phyloP scores from a whole-genome alignment of 805 yeast genomes.

The Yamadazyma sp. region DNA sequence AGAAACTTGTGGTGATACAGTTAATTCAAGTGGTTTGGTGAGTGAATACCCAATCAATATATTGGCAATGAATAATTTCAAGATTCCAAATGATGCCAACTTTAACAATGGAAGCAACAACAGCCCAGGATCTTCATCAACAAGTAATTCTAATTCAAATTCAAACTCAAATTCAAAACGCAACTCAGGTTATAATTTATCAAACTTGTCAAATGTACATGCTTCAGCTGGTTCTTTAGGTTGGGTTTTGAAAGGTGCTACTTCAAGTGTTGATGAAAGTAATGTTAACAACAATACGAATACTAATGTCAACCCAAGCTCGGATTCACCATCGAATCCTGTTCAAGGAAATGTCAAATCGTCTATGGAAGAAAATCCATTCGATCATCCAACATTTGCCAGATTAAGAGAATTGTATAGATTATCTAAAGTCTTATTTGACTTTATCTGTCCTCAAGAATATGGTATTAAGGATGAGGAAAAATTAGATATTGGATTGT shows the following conservation, averaged over 20 bases:
- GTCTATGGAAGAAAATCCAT: constrained; percentile 32
- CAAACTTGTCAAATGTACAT: constrained; percentile 18
- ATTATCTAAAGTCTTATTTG: constrained; percentile 89
- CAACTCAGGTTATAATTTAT: constrained; percentile 21
- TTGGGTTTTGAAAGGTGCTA: constrained; percentile 59
- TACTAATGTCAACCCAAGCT: constrained; percentile 18
- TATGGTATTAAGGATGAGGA: constrained; percentile 96
- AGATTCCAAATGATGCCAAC: constrained; percentile 43
- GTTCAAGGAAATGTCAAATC: constrained; percentile 12
- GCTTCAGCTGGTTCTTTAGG: constrained; percentile 66
- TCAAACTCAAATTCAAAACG: constrained; percentile 20
- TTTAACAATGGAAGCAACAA: neutral
- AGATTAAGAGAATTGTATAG: constrained; percentile 84
- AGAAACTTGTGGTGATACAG: constrained; percentile 40
- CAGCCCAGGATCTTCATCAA: constrained; percentile 1
- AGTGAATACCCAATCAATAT: constrained; percentile 72
- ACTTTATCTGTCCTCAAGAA: constrained; percentile 97
- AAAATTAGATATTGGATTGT: constrained; percentile 90
- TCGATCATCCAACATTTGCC: constrained; percentile 77
- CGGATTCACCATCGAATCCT: neutral
- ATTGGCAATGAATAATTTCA: constrained; percentile 73
- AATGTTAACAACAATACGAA: constrained; percentile 15
- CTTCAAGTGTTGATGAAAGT: constrained; percentile 17
- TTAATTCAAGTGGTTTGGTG: constrained; percentile 53
- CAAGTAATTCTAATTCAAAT: constrained; percentile 11